Evolutionary conservation across 768 basidiomycete genomes (phyloP), one percentile per base, ranked within the genome.

Genomic region (Trametes coccinea): DNA sequence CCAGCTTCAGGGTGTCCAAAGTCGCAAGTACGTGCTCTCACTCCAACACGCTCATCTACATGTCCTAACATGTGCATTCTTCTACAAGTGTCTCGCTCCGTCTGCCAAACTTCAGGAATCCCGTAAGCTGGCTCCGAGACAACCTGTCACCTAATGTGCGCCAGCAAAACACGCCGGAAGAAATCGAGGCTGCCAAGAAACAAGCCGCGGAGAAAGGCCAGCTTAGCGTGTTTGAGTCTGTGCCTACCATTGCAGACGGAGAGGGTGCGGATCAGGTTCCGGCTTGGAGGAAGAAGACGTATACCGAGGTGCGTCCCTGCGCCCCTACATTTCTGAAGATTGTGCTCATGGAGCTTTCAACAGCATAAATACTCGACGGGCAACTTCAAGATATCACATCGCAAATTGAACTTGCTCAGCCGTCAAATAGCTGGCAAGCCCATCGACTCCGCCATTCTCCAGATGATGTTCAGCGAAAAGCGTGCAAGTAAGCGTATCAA

Each of bases 381-480:
- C 16, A 86, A 86, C 72, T 96, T 97, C 80, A 95, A 95, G 76
- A 92, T 95, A 45, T 96, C 94, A 3, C 90, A 89, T 68, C 85
- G 95, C 58, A 99, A 98, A 74, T 80, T 99, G 59, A 95, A 96
- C 74, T 84, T 87, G 79, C 81, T 99, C 44, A 89, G 87, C 8
- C 82, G 85, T 33, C 93, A 97, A 73, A 90, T 99, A 64, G 82
- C 92, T 2, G 90, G 92, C 17, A 89, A 93, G 68, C 95, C 95
- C 16, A 89, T 98, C 61, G 95, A 98, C 76, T 86, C 89, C 66
- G 96, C 96, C 39, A 96, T 99, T 71, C 78, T 98, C 59, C 96
- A 99, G 69, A 95, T 98, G 92, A 84, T 90, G 72, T 98, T 97
- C 74, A 93, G 90, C 64, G 90, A 95, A 74, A 99, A 99, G 77